Conservation (phyloP, 2,329 filamentous ascomycete species). For the Calonectria hawksworthii region DNA sequence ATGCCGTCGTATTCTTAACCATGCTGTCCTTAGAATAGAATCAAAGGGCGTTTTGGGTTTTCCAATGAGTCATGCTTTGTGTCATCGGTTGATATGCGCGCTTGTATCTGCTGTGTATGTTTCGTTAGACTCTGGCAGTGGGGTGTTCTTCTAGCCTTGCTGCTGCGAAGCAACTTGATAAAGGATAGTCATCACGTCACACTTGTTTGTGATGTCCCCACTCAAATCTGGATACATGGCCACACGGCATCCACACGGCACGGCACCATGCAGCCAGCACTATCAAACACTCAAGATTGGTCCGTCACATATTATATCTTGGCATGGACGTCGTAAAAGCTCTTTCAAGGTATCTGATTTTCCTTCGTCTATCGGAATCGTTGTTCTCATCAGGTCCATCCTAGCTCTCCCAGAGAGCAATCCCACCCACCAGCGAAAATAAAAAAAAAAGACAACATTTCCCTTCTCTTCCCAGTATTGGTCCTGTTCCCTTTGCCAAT, state of each 20-base stretch:
- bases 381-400: background rate
- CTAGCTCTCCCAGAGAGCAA: constrained; percentile 10
- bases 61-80: constrained; percentile 11
- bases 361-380: constrained; percentile 17
- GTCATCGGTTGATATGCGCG: background rate
- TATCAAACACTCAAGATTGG: no score
- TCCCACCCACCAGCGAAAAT: background rate
- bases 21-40: constrained; percentile 27
- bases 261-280: background rate
- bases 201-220: background rate
- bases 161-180: background rate
- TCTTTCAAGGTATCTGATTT: constrained; percentile 5
- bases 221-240: background rate
- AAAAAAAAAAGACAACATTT: background rate
- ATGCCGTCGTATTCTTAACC: constrained; percentile 10
- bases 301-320: background rate
- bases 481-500: constrained; percentile 3
- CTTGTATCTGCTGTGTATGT: background rate
- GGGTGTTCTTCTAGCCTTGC: background rate
- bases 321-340: background rate
- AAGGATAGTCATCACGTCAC: background rate
- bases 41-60: constrained; percentile 27
- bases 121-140: background rate
- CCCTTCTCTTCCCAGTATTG: constrained; percentile 6
- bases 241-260: background rate